Evolutionary conservation across 202 grass and related monocot species (phyloP), one percentile per base, ranked within the genome.

Genomic region (Saccharum hybrid): DNA sequence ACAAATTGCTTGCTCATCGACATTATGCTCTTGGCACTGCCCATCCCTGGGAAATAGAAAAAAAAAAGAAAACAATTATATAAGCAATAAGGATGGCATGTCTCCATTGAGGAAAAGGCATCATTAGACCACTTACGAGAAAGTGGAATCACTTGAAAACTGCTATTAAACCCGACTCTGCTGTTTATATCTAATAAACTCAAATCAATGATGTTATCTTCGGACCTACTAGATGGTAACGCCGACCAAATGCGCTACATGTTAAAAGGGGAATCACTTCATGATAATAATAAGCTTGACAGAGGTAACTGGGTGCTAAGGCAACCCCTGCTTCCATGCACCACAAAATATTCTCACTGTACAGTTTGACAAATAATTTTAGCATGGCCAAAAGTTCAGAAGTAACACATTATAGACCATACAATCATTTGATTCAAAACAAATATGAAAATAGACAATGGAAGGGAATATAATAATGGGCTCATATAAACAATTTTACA

Each of bases 1-100:
- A 72, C 91, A 91, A 87, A 98, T 93, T 45, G 89, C 88, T 89
- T 98, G 96, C 75, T 93, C 96, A 80, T 95, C 93, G 1, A 71
- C 75, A 72, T 83, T 88, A 90, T 98, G 66, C 74, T 92, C 92
- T 86, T 92, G 91, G 77, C 92, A 98, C 73, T 98, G 96, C 26
- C 83, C 92, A 87, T 98, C 96, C 89, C 96, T 98, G 68, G 34
- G 49, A 45, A 71, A 79, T 79, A 63, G 57, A 26, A 66, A 15
- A 57, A 37, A 13, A 36, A 36, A 36, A 36, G 34, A 68, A 6
- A 68, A 86, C 19, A 13, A 59, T 90, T 74, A 74, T 16, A 38
- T 33, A 28, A 51, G 13, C 12, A 69, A 69, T n/a, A 63, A 76
- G 56, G 11, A 70, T 39, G 16, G 15, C 60, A 72, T 75, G 19